Evolutionary conservation across 352 stramenopile species (phyloP), one percentile per base, ranked within the genome.

Genomic region (Pythium vanterpoolii): DNA sequence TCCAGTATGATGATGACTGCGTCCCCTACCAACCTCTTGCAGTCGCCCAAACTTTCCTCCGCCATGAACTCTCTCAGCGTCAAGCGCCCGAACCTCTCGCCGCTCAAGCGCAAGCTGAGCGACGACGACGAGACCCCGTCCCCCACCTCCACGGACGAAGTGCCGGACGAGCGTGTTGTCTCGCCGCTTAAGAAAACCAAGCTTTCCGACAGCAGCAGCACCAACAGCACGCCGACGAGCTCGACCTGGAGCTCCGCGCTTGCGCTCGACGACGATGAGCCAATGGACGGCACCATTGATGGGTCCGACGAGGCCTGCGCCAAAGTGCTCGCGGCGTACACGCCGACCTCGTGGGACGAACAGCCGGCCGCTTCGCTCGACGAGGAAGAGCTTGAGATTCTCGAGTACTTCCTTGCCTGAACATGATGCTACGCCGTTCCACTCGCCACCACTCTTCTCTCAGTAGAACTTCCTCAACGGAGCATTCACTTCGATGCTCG

Each of bases 61-160:
- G 54, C 66, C 52, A 23, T 53, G 34, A 58, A 56, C 46, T 44
- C 60, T 44, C 60, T 82, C 18, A 74, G 66, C 9, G 60, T 73
- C 61, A 77, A 78, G 62, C 73, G 73, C 18, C 73, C 72, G 21
- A 69, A 38, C 46, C 33, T 86, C 23, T 68, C 72, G 31, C 66
- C 67, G 42, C 59, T 71, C 46, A 86, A 86, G 72, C 76, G 76
- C 63, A 83, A 83, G 62, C 57, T 73, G 21, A 79, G 69, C 60
- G 27, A 57, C 24, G 43, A 48, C 33, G 59, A 67, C 10, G 58
- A 65, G 33, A 55, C 52, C 3, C 26, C 49, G 0, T 65, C 58
- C 48, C 58, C 58, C 28, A 65, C 49, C 2, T 59, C 58, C 28
- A 49, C 49, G 11, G 58, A 55, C 18, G 58, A 50, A 16, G 2